These are phyloP conservation scores for Ambrosia artemisiifolia DNA, from an alignment of 129 eudicot genomes.

Conservation along the genomic window DNA sequence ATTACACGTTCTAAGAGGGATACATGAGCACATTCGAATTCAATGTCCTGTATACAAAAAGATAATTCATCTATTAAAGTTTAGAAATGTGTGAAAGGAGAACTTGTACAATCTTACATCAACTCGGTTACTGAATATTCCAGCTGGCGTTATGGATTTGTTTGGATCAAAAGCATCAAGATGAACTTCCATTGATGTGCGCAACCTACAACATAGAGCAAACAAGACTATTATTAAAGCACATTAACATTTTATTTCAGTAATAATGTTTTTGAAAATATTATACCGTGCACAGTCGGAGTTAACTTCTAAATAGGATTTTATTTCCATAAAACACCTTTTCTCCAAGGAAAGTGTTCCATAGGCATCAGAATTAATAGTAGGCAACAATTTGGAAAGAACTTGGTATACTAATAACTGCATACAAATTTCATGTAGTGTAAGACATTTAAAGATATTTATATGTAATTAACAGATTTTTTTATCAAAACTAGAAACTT, in stretches of 20 bases:
- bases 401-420: slow-evolving; percentile 87
- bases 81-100: not conserved
- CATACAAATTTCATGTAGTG: slow-evolving; percentile 1
- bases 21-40: slow-evolving; percentile 86
- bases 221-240: slow-evolving; percentile 14
- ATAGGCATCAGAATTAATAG: slow-evolving; percentile 28
- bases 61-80: not conserved
- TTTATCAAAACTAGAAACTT: too few relatives aligned
- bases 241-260: not conserved
- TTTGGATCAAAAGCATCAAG: slow-evolving; percentile 77
- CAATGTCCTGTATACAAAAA: slow-evolving; percentile 49
- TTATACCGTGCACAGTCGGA: slow-evolving; percentile 73
- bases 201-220: slow-evolving; percentile 48
- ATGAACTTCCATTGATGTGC: slow-evolving; percentile 85
- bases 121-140: slow-evolving; percentile 74
- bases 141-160: slow-evolving; percentile 67
- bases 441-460: not conserved
- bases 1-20: slow-evolving; percentile 81
- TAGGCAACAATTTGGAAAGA: slow-evolving; percentile 60
- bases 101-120: slow-evolving; percentile 45
- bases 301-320: slow-evolving; percentile 61
- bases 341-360: slow-evolving; percentile 56
- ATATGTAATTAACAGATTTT: not conserved
- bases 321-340: slow-evolving; percentile 73
- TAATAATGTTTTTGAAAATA: not conserved